Base-by-base conservation (phyloP, 202 grass and related monocot species). In the Saccharum hybrid region DNA sequence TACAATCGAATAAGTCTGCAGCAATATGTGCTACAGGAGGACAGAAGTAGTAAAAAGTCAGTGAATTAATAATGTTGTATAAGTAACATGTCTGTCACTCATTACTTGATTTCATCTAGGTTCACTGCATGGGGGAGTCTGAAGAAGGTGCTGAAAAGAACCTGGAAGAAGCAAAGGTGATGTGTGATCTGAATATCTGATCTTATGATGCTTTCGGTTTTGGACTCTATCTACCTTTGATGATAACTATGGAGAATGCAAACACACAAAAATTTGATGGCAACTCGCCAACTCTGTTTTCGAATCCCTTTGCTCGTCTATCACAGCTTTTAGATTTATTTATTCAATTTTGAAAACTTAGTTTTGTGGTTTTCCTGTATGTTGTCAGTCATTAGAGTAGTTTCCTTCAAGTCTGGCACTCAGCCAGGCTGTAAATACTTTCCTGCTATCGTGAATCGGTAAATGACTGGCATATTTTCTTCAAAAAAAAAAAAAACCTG, bases 91-190 rank as follows among this genome's bases (percentile, higher is more conserved):
- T 60, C 3, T 74, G 10, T 42, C 31, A 5, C 15, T 22, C 15
- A 19, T 45, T 49, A 57, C 39, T 78, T 72, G 56, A 54, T 76
- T 80, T 73, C 4, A n/a, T 79, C 40, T 43, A 43, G 76, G 68
- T 51, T 56, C 43, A 85, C 41, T 63, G 57, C 75, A 42, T 71
- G 10, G 43, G 15, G 22, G 11, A 11, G 43, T 42, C 76, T 72
- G 66, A 76, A 84, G 22, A 74, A n/a, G 67, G 21, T 16, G 15
- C 42, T 65, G 59, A 12, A 80, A 80, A 80, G 18, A 42, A 72
- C 16, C 16, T 80, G 23, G 60, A 74, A 80, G 68, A 54, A 65
- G 76, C 43, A 66, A 66, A 74, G 84, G 84, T 86, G 11, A 45
- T 7, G 14, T 31, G 40, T 64, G 43, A 64, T 33, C 21, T 63